Conservation (phyloP, 805 yeast species). For the Wickerhamomyces xylosicus region DNA sequence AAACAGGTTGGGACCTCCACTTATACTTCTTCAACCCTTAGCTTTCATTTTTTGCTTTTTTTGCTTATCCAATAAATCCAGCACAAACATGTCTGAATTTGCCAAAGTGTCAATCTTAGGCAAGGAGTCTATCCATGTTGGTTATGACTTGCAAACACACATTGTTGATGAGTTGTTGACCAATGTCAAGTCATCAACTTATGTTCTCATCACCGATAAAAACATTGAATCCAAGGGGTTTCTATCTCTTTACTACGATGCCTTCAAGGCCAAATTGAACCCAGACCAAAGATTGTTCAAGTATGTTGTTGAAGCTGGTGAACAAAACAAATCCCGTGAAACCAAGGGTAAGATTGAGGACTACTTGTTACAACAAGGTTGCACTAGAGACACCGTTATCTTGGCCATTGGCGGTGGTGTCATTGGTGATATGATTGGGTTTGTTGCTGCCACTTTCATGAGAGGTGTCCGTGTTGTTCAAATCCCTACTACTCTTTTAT, state of each 20-base stretch:
- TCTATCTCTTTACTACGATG: slow-evolving; percentile 33
- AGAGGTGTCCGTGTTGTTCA: slow-evolving; percentile 93
- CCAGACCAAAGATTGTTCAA: slow-evolving; percentile 53
- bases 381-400: slow-evolving; percentile 92
- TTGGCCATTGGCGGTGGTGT: slow-evolving; percentile 97
- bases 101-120: slow-evolving; percentile 70
- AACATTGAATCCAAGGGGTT: slow-evolving; percentile 64
- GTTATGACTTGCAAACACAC: slow-evolving; percentile 68
- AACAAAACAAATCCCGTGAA: slow-evolving; percentile 74
- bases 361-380: slow-evolving; percentile 67
- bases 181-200: slow-evolving; percentile 73
- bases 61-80: no score
- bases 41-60: no score
- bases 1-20: no score
- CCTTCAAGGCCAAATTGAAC: slow-evolving; percentile 36
- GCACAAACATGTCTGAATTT: slow-evolving; percentile 7
- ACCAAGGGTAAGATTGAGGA: slow-evolving; percentile 94
- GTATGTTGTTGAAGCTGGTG: slow-evolving; percentile 85
- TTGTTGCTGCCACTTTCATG: slow-evolving; percentile 99
- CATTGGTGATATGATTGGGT: slow-evolving; percentile 98
- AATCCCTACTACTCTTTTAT: slow-evolving; percentile 83
- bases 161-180: slow-evolving; percentile 57
- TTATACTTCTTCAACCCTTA: no score
- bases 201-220: slow-evolving; percentile 82
- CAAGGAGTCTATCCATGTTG: slow-evolving; percentile 78